Percentiles rank a stretch among this genome's conserved stretches.
phyloP scores from a whole-genome alignment of 495 filamentous ascomycete species.

The Emericellopsis terricola region DNA sequence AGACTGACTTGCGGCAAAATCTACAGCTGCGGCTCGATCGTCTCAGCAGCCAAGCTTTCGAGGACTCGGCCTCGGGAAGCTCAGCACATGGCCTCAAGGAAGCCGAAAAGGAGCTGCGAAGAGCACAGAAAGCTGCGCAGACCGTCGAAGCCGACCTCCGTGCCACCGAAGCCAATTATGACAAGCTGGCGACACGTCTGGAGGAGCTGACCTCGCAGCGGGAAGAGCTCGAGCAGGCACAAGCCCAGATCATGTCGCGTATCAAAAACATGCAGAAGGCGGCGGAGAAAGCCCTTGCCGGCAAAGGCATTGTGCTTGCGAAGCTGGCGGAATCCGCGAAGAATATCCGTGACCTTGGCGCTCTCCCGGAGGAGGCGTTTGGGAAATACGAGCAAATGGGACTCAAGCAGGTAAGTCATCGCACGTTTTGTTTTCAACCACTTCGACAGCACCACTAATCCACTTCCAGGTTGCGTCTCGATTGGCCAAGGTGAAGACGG shows the following conservation, averaged over 20 bases:
- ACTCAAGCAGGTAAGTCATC: slow-evolving; percentile 42
- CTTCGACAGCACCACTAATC: slow-evolving; percentile 8
- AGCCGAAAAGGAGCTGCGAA: slow-evolving; percentile 65
- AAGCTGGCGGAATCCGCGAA: slow-evolving; percentile 62
- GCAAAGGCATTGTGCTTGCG: slow-evolving; percentile 57
- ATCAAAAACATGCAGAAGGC: slow-evolving; percentile 81
- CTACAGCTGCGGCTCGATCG: slow-evolving; percentile 74
- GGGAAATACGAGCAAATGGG: slow-evolving; percentile 71
- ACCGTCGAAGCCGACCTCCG: slow-evolving; percentile 46
- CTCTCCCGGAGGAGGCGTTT: slow-evolving; percentile 86
- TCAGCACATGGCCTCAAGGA: slow-evolving; percentile 56
- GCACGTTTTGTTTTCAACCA: background rate
- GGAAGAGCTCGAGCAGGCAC: slow-evolving; percentile 42
- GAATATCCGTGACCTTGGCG: slow-evolving; percentile 84
- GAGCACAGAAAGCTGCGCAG: slow-evolving; percentile 40
- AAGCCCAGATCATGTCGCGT: slow-evolving; percentile 57
- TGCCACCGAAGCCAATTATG: slow-evolving; percentile 55
- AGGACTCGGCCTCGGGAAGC: slow-evolving; percentile 37
- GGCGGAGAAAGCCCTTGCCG: slow-evolving; percentile 82
- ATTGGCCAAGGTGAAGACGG: slow-evolving; percentile 83
- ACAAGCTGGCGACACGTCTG: slow-evolving; percentile 41
- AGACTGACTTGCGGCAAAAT: slow-evolving; percentile 74
- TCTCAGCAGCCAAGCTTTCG: slow-evolving; percentile 59
- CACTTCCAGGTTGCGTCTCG: slow-evolving; percentile 48
- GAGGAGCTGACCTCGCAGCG: slow-evolving; percentile 43